Conservation (phyloP, 2,329 filamentous ascomycete species). For the Grosmannia serpens region DNA sequence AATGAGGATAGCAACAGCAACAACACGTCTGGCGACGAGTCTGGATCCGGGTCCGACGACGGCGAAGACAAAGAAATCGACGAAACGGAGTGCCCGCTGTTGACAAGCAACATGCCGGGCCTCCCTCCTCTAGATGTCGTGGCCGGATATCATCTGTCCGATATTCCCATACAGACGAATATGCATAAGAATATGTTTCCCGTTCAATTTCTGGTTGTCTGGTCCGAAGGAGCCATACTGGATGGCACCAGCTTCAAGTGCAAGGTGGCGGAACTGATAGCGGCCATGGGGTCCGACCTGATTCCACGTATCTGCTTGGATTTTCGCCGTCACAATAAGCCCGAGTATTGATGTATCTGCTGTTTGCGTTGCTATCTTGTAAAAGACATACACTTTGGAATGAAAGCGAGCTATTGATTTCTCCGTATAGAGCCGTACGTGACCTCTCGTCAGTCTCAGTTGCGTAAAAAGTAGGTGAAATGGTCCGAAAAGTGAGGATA, state of each 20-base stretch:
- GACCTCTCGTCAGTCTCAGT: no score
- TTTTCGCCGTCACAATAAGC: slow-evolving; percentile 22
- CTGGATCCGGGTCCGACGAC: background rate
- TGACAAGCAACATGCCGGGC: slow-evolving; percentile 55
- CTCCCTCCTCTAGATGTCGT: slow-evolving; percentile 46
- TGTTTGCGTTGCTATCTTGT: background rate
- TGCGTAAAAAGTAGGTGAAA: no score
- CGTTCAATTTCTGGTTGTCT: slow-evolving; percentile 43
- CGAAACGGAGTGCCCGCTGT: slow-evolving; percentile 29
- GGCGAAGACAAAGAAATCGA: slow-evolving; percentile 12
- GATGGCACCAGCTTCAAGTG: slow-evolving; percentile 44
- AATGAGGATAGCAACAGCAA: background rate
- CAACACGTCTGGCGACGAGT: background rate
- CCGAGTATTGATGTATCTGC: background rate
- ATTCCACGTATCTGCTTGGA: slow-evolving; percentile 47
- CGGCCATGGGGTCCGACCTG: slow-evolving; percentile 51
- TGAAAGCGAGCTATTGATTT: no score
- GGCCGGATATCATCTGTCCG: slow-evolving; percentile 42
- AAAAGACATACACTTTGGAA: background rate
- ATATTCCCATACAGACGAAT: slow-evolving; percentile 42
- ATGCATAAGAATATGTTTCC: slow-evolving; percentile 25
- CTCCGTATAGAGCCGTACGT: background rate
- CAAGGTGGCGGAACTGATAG: slow-evolving; percentile 54
- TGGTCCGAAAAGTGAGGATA: no score
- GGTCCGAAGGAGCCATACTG: slow-evolving; percentile 41